Evolutionary conservation across 2,329 filamentous ascomycete species (phyloP), one percentile per base, ranked within the genome.

Genomic region (Cordyceps tenuipes): DNA sequence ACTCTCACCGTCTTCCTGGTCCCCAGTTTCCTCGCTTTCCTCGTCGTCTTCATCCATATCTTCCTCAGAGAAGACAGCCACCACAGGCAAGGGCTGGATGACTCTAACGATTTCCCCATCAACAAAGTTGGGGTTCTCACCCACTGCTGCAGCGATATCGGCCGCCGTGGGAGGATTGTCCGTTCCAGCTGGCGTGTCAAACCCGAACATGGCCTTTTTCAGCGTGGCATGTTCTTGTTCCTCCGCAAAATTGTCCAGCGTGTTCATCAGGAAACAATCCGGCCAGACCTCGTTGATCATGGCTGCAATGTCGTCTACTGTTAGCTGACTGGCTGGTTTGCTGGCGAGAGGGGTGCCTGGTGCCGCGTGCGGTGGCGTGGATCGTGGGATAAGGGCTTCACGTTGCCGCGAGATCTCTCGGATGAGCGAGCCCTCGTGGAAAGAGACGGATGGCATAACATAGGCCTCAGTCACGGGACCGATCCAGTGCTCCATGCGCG

Each of bases 401-500:
- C 53, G 53, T 15, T 29, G 23, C 41, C 10, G 19, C 15, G 21
- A 21, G 7, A 23, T 8, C 17, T 44, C 23, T 3, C 44, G 31
- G 15, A 36, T 19, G 10, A 55, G 34, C 4, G 47, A n/a, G 1
- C 57, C 36, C 17, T 19, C 49, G n/a, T 29, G 53, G 23, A 47
- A 52, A 36, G 6, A 57, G 12, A 56, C 29, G n/a, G 53, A 15
- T n/a, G 51, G 51, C 59, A 50, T 46, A 15, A 54, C 29, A 23
- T 44, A 50, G 15, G 8, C 10, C 15, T 49, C 44, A 12, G 60
- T 55, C 1, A 57, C 21, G 0, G 67, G 67, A 5, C 68, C 68
- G 46, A 69, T 62, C 65, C 66, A 69, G 53, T 69, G 64, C 46
- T 68, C 67, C 10, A 69, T 34, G 52, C 57, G 54, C 15, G 48